phyloP scores from a whole-genome alignment of 306 rosid genomes.

The Sphenostylis stenocarpa region DNA sequence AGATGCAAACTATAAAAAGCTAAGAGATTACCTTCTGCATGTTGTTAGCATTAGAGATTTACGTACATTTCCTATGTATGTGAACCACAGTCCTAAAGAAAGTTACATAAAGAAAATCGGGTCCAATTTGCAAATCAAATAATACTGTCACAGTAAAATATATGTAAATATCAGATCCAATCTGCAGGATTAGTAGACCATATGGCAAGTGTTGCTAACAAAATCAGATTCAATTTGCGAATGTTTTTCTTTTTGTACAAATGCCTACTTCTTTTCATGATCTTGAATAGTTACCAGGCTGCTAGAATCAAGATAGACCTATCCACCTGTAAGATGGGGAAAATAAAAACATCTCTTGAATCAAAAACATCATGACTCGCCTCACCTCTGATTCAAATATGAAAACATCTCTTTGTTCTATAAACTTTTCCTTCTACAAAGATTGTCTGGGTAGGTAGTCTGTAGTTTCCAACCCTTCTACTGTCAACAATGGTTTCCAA shows the following conservation, averaged over 20 bases:
- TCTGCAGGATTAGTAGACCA: not conserved
- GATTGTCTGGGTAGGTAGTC: not conserved
- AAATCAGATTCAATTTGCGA: not conserved
- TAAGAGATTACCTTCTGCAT: no score
- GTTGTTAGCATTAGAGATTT: not conserved
- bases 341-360: not conserved
- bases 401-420: not conserved
- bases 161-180: not conserved
- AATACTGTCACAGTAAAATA: no score
- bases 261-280: not conserved
- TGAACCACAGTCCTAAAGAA: not conserved
- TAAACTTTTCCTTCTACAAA: not conserved
- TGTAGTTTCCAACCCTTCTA: not conserved
- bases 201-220: not conserved
- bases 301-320: not conserved
- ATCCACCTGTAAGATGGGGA: not conserved
- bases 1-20: no score
- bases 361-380: not conserved
- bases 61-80: not conserved
- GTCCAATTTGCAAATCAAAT: no score
- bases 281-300: not conserved
- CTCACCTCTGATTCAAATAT: not conserved
- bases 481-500: not conserved
- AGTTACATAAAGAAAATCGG: not conserved
- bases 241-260: not conserved